phyloP scores from a whole-genome alignment of 2,329 filamentous ascomycete genomes.

The Cylindrodendrum hubeiense region DNA sequence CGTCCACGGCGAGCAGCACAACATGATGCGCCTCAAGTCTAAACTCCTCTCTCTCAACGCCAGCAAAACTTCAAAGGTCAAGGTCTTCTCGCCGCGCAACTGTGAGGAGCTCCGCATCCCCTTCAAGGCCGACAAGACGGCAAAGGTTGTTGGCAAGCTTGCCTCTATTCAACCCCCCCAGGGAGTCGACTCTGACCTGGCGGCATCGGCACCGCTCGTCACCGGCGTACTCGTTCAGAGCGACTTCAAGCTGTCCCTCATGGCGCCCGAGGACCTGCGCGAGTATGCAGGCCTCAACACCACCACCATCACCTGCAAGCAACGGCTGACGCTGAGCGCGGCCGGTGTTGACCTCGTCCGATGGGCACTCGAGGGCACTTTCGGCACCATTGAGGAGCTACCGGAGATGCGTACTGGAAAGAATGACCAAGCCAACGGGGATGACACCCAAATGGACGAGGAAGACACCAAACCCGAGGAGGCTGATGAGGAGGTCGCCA shows the following conservation, averaged over 20 bases:
- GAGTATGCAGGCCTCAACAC: slow-evolving; percentile 98
- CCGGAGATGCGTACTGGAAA: slow-evolving; percentile 63
- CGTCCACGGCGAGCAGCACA: slow-evolving; percentile 96
- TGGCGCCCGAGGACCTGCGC: slow-evolving; percentile 95
- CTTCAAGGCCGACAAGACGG: slow-evolving; percentile 94
- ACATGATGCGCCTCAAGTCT: slow-evolving; percentile 97
- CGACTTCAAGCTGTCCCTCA: slow-evolving; percentile 96
- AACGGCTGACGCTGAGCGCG: slow-evolving; percentile 87
- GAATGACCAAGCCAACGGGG: slow-evolving; percentile 49
- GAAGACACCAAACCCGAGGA: slow-evolving; percentile 59
- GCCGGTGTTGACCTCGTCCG: slow-evolving; percentile 91
- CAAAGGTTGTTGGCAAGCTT: slow-evolving; percentile 95
- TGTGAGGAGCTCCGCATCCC: slow-evolving; percentile 95
- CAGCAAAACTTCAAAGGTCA: slow-evolving; percentile 82
- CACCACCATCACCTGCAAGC: slow-evolving; percentile 92
- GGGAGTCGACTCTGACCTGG: slow-evolving; percentile 35
- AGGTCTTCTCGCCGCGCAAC: slow-evolving; percentile 94
- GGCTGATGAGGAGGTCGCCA: slow-evolving; percentile 74
- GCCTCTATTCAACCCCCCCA: slow-evolving; percentile 82
- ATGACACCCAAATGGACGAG: slow-evolving; percentile 52
- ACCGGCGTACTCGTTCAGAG: slow-evolving; percentile 96
- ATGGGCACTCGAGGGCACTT: slow-evolving; percentile 95
- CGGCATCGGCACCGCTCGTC: slow-evolving; percentile 68
- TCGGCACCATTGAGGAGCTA: slow-evolving; percentile 84
- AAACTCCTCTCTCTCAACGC: slow-evolving; percentile 94